Percentiles rank a stretch among this genome's conserved stretches.
Evolutionary conservation across 75 land plant species (phyloP).

Genomic region (Sequoia sempervirens): DNA sequence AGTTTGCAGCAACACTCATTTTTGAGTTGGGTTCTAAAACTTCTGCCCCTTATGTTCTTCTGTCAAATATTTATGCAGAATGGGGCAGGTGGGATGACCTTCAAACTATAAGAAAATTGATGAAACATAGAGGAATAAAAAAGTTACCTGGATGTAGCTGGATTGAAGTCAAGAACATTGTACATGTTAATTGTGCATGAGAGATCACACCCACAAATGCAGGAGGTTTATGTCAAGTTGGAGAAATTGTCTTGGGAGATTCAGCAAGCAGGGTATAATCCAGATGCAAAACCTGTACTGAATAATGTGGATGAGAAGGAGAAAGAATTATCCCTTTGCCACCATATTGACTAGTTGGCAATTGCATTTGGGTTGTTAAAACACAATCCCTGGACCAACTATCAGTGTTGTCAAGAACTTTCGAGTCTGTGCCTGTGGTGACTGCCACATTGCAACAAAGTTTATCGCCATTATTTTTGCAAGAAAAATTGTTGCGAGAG

Average conservation of each 20-base stretch:
- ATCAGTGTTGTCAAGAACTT: neutral
- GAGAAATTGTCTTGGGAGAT: slow-evolving; percentile 4
- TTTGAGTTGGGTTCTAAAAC: neutral
- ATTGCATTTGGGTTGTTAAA: neutral
- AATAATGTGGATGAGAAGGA: neutral
- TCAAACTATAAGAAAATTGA: slow-evolving; percentile 1
- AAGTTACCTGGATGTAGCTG: neutral
- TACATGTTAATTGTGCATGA: neutral
- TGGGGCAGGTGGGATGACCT: neutral
- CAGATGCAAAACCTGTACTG: neutral
- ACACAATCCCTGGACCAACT: neutral
- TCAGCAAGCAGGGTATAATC: neutral
- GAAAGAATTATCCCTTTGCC: neutral
- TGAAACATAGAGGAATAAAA: neutral
- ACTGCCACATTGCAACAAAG: neutral
- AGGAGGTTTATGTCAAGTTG: neutral
- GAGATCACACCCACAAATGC: neutral
- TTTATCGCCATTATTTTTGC: neutral
- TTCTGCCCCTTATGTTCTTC: neutral
- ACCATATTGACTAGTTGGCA: neutral
- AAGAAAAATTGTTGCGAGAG: neutral
- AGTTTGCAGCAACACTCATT: neutral
- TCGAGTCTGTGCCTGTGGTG: neutral
- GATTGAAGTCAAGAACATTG: neutral
- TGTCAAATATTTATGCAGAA: neutral